These are phyloP conservation scores for Suhomyces pyralidae DNA, from an alignment of 805 yeast genomes.

Conservation along the genomic window DNA sequence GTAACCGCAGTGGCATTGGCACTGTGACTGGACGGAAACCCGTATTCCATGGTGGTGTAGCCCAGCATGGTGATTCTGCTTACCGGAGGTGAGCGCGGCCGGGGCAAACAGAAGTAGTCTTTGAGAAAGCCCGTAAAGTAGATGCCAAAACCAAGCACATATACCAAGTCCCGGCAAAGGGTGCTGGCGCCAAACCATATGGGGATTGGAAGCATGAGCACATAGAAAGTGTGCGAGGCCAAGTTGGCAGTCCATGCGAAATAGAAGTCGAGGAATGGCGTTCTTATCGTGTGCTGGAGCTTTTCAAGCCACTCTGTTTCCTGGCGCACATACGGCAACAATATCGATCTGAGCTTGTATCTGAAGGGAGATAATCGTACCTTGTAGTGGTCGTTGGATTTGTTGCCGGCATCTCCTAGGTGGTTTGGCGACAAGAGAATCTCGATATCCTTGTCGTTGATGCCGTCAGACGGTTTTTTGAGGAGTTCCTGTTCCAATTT, in stretches of 20 bases:
- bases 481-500: constrained; percentile 3
- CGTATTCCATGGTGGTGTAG: constrained; percentile 91
- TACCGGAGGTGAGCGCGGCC: constrained; percentile 90
- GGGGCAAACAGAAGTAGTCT: constrained; percentile 84
- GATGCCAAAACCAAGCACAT: constrained; percentile 66
- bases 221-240: constrained; percentile 93
- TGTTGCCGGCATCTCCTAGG: constrained; percentile 69
- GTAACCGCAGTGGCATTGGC: constrained; percentile 90
- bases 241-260: constrained; percentile 86
- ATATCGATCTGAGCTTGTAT: constrained; percentile 48
- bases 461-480: constrained; percentile 3
- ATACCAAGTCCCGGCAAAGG: constrained; percentile 57
- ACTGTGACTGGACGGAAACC: constrained; percentile 92
- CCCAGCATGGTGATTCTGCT: constrained; percentile 85
- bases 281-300: constrained; percentile 54
- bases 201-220: constrained; percentile 80
- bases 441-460: constrained; percentile 12
- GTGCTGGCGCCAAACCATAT: constrained; percentile 71
- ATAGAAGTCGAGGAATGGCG: constrained; percentile 58
- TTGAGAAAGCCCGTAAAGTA: constrained; percentile 71
- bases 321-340: constrained; percentile 55
- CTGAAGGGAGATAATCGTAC: constrained; percentile 53
- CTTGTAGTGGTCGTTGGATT: constrained; percentile 63
- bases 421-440: constrained; percentile 11
- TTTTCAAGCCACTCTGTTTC: constrained; percentile 62